Evolutionary conservation across 108 stramenopile species (phyloP), one percentile per base, ranked within the genome.

Genomic region (Schizochytrium sp.): DNA sequence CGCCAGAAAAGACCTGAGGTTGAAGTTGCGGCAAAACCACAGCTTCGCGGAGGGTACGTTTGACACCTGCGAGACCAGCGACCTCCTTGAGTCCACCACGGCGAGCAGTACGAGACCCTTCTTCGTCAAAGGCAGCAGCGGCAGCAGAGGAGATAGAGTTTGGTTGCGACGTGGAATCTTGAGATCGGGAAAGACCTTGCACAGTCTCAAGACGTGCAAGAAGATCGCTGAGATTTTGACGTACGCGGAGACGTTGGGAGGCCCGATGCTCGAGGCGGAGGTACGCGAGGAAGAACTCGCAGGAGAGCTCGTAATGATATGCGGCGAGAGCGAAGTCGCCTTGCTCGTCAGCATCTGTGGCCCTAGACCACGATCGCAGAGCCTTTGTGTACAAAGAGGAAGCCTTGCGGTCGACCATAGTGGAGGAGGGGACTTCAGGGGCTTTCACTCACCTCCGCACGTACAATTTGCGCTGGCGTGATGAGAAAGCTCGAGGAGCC

Each of bases 41-140:
- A 8, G 98, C 98, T 92, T 99, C 98, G 90, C 98, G 97, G 57
- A 99, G 90, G 72, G 95, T 94, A 61, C 96, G 96, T 93, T 99
- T 99, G 40, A 98, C 99, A 88, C 92, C 91, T 4, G 92, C 96
- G 56, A 99, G 89, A 17, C 99, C 99, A 60, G 98, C 98, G 57
- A 99, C 99, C 91, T 98, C 98, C 28, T 92, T 91, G 3, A 89
- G 87, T 28, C 72, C 90, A 7, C 64, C 64, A 0, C 42, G 64
- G 5, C 64, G 64, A 17, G 59, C 59, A 60, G 17, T n/a, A 38
- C 44, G 42, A 44, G 42, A 38, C 10, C 2, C 64, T 7, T 69
- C 64, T 8, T 15, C 12, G 64, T 69, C 64, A 38, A 38, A 38
- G 64, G 12, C 12, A 38, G 12, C 64, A 44, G 3, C 64, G 5